Evolutionary conservation across 345 rosid species (phyloP), one percentile per base, ranked within the genome.

Genomic region (Dovyalis caffra): DNA sequence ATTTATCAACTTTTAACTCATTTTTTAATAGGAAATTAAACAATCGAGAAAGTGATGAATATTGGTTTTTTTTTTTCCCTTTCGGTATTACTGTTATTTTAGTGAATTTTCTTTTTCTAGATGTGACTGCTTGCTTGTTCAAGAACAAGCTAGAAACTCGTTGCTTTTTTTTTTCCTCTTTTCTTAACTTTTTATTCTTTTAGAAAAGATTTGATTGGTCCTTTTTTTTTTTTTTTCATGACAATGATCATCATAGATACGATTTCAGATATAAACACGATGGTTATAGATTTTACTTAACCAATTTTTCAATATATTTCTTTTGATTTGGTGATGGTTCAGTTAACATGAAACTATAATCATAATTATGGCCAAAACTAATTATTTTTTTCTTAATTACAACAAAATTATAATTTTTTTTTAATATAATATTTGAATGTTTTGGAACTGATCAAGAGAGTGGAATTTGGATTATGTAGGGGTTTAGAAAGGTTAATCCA

Each of bases 401-500:
- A n/a, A n/a, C n/a, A n/a, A n/a, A n/a, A n/a, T n/a, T n/a, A n/a
- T n/a, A n/a, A n/a, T n/a, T n/a, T n/a, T n/a, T n/a, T n/a, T n/a
- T n/a, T n/a, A n/a, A n/a, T n/a, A n/a, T n/a, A n/a, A n/a, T n/a
- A n/a, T n/a, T n/a, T n/a, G n/a, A n/a, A 20, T 8, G 25, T 57
- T 64, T 66, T 34, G 64, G 67, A 79, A 51, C 64, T 84, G 74
- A 38, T 60, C 37, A 61, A 73, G 67, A 80, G 62, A 76, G 63
- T 34, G 32, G 10, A 45, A 63, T 79, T 73, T 80, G 45, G 85
- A 70, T 81, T 40, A 37, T 80, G 75, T 87, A 92, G 98, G 98
- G 99, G 74, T 95, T 95, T 85, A 91, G 91, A 77, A 95, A 95
- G 82, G 94, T 95, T 77, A 96, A 95, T 88, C 92, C 94, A 68